Conservation (phyloP, 2,329 filamentous ascomycete species). For the Colletotrichum sp. region DNA sequence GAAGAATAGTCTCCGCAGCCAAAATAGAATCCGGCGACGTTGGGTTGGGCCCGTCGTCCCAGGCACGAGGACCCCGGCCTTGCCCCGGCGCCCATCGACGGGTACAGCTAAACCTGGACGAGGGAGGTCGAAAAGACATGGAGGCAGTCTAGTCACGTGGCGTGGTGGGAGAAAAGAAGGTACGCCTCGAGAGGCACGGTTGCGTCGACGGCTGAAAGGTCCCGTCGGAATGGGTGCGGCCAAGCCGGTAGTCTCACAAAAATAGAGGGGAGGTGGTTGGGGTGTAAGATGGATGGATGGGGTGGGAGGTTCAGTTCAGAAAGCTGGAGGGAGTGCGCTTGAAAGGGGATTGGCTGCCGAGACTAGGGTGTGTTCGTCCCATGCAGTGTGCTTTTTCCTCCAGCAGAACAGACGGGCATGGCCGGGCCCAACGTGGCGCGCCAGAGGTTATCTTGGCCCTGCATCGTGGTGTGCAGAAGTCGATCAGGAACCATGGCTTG, state of each 20-base stretch:
- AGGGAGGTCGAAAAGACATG: not conserved
- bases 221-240: not conserved
- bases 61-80: not conserved
- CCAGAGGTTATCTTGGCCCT: not conserved
- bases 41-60: not conserved
- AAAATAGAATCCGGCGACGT: slow-evolving; percentile 5
- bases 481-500: not conserved
- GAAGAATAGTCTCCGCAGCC: not conserved
- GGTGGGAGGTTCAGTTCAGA: not conserved
- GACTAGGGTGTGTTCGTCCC: not conserved
- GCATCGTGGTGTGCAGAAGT: not conserved
- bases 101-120: not conserved
- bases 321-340: not conserved
- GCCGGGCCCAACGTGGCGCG: not conserved
- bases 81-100: not conserved
- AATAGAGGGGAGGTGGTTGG: not conserved
- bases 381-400: not conserved
- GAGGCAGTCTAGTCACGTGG: not conserved
- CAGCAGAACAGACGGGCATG: not conserved
- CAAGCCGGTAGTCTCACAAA: slow-evolving; percentile 4
- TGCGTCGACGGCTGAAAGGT: not conserved
- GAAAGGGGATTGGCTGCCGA: not conserved
- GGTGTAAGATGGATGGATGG: not conserved
- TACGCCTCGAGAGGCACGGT: not conserved
- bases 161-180: not conserved